A percentile compares a stretch with the other conserved stretches of the same genome.
Evolutionary conservation across 2,329 filamentous ascomycete species (phyloP).

Genomic region (Epichloe festucae): DNA sequence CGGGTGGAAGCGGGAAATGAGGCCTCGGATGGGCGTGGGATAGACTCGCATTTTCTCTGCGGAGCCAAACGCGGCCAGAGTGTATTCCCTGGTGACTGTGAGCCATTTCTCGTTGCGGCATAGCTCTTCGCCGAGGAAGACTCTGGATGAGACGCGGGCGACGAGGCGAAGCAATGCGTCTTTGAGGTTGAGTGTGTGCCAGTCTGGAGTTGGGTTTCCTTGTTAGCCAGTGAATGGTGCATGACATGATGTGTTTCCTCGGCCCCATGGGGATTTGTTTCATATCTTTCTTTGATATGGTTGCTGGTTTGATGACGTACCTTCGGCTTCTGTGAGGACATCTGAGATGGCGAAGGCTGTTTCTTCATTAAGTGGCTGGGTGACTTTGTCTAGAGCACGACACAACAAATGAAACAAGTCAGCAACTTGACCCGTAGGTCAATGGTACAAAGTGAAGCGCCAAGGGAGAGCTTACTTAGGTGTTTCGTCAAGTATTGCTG

Average conservation of each 20-base stretch:
- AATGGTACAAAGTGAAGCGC: neutral
- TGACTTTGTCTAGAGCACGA: neutral
- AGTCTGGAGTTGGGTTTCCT: neutral
- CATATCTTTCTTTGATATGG: neutral
- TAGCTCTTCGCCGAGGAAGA: conserved; percentile 26
- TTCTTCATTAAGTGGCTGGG: neutral
- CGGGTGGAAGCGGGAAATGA: conserved; percentile 17
- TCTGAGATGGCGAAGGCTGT: neutral
- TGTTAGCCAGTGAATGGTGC: no score
- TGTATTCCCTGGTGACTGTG: conserved; percentile 22
- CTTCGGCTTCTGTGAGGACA: neutral
- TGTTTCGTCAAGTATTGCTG: neutral
- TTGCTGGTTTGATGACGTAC: neutral
- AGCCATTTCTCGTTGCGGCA: conserved; percentile 33
- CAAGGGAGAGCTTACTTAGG: neutral
- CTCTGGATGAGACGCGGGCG: conserved; percentile 13
- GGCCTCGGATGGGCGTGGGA: conserved; percentile 30
- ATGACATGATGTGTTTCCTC: no score
- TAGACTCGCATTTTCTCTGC: conserved; percentile 22
- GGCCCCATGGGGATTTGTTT: neutral
- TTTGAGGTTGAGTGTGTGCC: neutral
- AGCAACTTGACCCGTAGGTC: neutral
- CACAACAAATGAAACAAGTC: neutral
- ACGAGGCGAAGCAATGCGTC: neutral
- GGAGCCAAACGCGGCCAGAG: conserved; percentile 26